phyloP scores from a whole-genome alignment of 2,329 filamentous ascomycete species.

The Penicillium sp. region DNA sequence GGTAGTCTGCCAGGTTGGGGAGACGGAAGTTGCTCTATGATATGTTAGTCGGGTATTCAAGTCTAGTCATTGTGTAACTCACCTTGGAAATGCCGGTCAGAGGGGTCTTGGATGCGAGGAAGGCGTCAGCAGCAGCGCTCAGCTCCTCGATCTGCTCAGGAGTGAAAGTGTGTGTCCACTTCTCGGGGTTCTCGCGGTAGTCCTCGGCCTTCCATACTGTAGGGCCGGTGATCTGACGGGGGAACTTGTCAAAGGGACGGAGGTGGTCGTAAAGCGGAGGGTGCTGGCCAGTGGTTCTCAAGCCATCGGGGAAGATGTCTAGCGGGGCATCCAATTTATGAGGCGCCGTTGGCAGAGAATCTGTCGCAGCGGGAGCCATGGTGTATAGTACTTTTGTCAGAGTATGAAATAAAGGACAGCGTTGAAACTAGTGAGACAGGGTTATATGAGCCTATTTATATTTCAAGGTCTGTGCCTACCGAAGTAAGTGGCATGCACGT shows the following conservation, averaged over 20 bases:
- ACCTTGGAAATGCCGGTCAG: conserved; percentile 66
- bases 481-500: conserved; percentile 11
- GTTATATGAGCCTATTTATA: conserved; percentile 14
- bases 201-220: conserved; percentile 68
- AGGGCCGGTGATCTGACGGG: conserved; percentile 62
- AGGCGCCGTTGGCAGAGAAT: conserved; percentile 33
- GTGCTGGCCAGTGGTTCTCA: conserved; percentile 68
- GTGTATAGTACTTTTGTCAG: conserved; percentile 1
- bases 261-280: conserved; percentile 61
- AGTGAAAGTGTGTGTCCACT: conserved; percentile 68
- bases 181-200: conserved; percentile 57
- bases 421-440: background rate
- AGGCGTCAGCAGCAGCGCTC: conserved; percentile 60
- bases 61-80: conserved; percentile 1
- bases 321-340: conserved; percentile 40
- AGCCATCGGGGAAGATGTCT: conserved; percentile 58
- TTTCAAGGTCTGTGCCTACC: background rate
- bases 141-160: conserved; percentile 63
- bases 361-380: conserved; percentile 41
- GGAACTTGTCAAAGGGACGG: conserved; percentile 64
- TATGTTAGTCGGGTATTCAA: background rate
- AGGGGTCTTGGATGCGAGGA: conserved; percentile 60
- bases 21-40: conserved; percentile 55
- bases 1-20: conserved; percentile 50
- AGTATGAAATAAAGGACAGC: background rate